Evolutionary conservation across 345 rosid species (phyloP).

Genomic region (Salix udensis): DNA sequence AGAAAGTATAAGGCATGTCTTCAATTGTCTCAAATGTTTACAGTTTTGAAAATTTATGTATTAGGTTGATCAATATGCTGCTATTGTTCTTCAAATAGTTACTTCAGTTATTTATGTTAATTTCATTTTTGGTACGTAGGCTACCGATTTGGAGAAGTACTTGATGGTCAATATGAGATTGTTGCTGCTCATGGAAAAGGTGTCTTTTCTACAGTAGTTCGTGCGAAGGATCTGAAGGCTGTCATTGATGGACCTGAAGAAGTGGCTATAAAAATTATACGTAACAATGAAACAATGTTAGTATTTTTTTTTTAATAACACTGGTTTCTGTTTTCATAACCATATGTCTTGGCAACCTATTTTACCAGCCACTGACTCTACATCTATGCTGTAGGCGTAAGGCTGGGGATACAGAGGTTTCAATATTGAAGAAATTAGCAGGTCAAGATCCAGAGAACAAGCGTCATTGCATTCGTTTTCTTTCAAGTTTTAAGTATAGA

Average conservation of each 20-base stretch:
- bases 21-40: neutral
- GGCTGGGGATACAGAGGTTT: conserved; percentile 89
- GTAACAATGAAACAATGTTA: conserved; percentile 91
- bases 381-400: conserved; percentile 61
- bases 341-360: neutral
- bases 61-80: neutral
- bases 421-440: conserved; percentile 83
- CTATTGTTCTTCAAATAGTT: neutral
- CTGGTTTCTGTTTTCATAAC: neutral
- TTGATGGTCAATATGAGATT: conserved; percentile 94
- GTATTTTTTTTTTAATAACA: conserved; percentile 18
- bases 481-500: conserved; percentile 90
- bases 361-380: conserved; percentile 1
- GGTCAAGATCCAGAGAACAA: conserved; percentile 89
- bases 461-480: conserved; percentile 89
- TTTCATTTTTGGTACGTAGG: conserved; percentile 40
- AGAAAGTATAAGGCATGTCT: neutral
- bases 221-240: conserved; percentile 81
- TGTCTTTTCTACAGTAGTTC: conserved; percentile 92
- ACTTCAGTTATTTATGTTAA: neutral
- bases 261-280: conserved; percentile 93
- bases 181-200: conserved; percentile 98
- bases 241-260: conserved; percentile 68
- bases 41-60: neutral
- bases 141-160: conserved; percentile 87